Evolutionary conservation across 371 early-diverging fungal genomes (phyloP), one percentile per base, ranked within the genome.

Genomic region (Mucor lusitanicus): DNA sequence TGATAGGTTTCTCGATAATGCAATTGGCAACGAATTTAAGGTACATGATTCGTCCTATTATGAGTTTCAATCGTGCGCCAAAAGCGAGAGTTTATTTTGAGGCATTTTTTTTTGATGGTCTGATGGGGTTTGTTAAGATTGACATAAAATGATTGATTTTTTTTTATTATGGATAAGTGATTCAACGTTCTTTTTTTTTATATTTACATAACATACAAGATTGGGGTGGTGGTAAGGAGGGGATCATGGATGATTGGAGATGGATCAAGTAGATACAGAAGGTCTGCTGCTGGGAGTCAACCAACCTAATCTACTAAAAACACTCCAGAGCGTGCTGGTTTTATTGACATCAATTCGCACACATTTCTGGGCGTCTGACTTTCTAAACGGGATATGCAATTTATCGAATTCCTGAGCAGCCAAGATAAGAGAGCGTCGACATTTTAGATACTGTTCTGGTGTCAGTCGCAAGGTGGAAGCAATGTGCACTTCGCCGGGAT

Each of bases 401-500:
- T 73, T 69, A 58, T 64, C 61, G 40, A 72, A 71, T 37, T 74
- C 75, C 48, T 78, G 71, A 15, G 83, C 83, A 6, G 75, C 78
- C 13, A 79, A 66, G 27, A 81, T 70, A 56, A 81, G 69, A 3
- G 77, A 65, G 7, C 83, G 77, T 62, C 78, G 72, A 63, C 83
- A 83, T 56, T 79, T 78, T 12, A 91, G 70, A 64, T 90, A 91
- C 72, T 90, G 90, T 53, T 88, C 88, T 0, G 92, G 92, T n/a
- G 86, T 81, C 17, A 91, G 79, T 50, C 92, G 88, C 61, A 91
- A 78, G 2, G 86, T 87, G 19, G 91, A 90, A 27, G 90, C 89
- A 71, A 89, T 86, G 35, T 80, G 72, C 5, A 64, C 80, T 71
- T 91, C 92, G 28, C 87, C 81, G 3, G 83, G 80, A 37, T 90